Percentiles rank a stretch among this genome's conserved stretches.
Evolutionary conservation across 2,329 filamentous ascomycete species (phyloP).

Genomic region (Clarireedia homoeocarpa): DNA sequence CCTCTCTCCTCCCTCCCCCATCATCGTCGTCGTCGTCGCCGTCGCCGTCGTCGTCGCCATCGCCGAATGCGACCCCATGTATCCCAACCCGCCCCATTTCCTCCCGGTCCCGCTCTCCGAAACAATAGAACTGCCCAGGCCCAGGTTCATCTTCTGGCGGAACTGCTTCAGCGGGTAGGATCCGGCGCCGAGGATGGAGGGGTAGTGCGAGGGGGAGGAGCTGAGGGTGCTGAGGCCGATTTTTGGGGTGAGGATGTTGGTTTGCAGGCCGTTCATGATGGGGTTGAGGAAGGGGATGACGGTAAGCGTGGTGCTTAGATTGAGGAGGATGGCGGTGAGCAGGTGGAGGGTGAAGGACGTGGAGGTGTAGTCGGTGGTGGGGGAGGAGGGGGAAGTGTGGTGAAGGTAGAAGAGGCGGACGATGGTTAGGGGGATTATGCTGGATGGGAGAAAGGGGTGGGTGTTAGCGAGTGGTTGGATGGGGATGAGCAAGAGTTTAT

Average conservation of each 20-base stretch:
- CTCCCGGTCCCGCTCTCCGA: not conserved
- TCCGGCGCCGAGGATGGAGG: no score
- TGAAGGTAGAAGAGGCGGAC: not conserved
- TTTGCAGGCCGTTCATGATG: not conserved
- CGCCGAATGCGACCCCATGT: not conserved
- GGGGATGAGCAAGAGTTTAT: not conserved
- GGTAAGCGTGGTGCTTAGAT: not conserved
- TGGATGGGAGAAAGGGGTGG: not conserved
- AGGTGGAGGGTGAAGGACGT: not conserved
- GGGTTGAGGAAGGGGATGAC: not conserved
- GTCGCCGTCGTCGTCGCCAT: not conserved
- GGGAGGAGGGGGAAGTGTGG: not conserved
- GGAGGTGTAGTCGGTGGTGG: not conserved
- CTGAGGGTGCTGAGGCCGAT: no score
- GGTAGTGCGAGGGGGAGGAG: no score
- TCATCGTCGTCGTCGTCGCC: not conserved
- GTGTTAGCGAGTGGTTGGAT: not conserved
- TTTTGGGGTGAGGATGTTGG: not conserved
- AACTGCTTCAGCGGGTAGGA: not conserved
- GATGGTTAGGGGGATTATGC: not conserved
- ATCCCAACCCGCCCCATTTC: not conserved
- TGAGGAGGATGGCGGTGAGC: not conserved
- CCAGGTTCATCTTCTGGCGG: not conserved
- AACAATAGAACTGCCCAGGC: not conserved
- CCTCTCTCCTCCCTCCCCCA: no score